Percentiles rank a stretch among this genome's conserved stretches.
Conservation (phyloP, 306 rosid genomes). For the Senna siamea region DNA sequence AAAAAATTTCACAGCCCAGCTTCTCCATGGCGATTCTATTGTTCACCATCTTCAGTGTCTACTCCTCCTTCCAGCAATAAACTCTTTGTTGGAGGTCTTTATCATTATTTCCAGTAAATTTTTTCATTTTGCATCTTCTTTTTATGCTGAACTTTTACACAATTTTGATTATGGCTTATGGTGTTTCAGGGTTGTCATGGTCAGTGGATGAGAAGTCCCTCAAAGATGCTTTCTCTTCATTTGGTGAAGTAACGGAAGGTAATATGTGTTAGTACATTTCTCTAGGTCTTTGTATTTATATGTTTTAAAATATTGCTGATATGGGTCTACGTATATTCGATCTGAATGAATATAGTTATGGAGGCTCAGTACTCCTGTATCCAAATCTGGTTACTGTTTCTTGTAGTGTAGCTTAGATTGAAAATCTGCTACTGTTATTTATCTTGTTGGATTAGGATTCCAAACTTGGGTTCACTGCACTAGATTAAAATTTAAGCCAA, state of each 20-base stretch:
- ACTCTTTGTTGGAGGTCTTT: conserved; percentile 83
- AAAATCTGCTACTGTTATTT: conserved; percentile 7
- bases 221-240: conserved; percentile 81
- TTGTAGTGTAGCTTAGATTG: neutral
- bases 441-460: neutral
- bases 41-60: conserved; percentile 48
- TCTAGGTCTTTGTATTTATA: neutral
- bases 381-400: neutral
- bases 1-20: conserved; percentile 33
- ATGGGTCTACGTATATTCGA: conserved; percentile 41
- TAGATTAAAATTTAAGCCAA: conserved; percentile 5
- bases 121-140: neutral
- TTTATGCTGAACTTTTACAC: neutral
- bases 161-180: conserved; percentile 19
- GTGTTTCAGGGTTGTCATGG: conserved; percentile 78
- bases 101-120: neutral
- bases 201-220: conserved; percentile 81
- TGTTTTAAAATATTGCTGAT: neutral
- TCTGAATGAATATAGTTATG: conserved; percentile 29
- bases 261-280: neutral
- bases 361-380: neutral
- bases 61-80: conserved; percentile 52
- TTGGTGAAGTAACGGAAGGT: conserved; percentile 86
- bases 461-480: neutral
- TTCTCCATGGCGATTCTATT: conserved; percentile 44